Base-by-base conservation (phyloP, 495 filamentous ascomycete species). In the Penicillium canescens region DNA sequence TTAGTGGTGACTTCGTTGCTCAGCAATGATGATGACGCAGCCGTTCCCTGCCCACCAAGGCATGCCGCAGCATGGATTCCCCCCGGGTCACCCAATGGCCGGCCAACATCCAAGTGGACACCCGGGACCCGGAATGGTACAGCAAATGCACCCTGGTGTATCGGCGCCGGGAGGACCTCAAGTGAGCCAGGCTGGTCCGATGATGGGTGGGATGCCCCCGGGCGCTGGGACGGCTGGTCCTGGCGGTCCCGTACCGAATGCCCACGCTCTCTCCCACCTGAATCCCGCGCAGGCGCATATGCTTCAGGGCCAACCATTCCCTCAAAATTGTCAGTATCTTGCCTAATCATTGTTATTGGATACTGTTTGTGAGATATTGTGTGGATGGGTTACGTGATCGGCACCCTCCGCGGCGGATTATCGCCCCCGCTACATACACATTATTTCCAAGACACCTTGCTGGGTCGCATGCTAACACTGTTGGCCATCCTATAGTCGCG, bases 91-190 rank as follows among this genome's bases (percentile, higher is more conserved):
- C 68, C 88, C 86, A 59, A 89, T 90, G 83, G 79, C 73, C 51
- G 80, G 69, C 67, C 89, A 91, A 65, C 89, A 90, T 62, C 89
- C 87, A 48, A 87, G 74, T 76, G 79, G 54, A 73, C 77, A 72
- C 61, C 79, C 73, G 16, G 74, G 66, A 37, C 73, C 72, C 61
- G 81, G 74, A 20, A 92, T 95, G 78, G 83, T 84, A 37, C 90
- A 88, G 60, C 87, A 87, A 67, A 88, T 87, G 66, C 90, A 94
- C 62, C 87, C 89, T 63, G 89, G 87, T 37, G 91, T 91, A n/a
- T 92, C 90, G 34, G 89, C 82, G 9, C 88, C 90, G 7, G 86
- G 85, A 51, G 84, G 82, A 36, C 83, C 85, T 43, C 91, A 94
- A 60, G 89, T 92, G 33, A 90, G 81, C 62, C 88, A 92, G 55